Evolutionary conservation across 2,329 filamentous ascomycete genomes (phyloP), one percentile per base, ranked within the genome.

Genomic region (Sporothrix inflata): DNA sequence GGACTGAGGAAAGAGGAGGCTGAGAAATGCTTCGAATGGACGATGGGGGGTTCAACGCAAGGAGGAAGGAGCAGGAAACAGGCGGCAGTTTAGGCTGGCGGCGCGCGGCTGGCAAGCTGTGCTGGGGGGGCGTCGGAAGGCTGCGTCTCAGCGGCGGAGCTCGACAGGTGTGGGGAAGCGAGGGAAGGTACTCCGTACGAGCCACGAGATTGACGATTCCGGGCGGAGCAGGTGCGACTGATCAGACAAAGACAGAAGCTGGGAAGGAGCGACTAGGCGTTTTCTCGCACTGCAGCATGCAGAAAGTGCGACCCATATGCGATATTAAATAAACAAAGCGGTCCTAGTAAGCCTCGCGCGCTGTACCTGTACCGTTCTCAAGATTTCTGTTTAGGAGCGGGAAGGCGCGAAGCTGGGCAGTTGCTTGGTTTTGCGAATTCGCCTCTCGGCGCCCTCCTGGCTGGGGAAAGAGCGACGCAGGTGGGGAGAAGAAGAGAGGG

Each of bases 391-490:
- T 66, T 49, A 63, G 55, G 40, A 40, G 55, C 69, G 69, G 69
- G 69, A 63, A 51, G 45, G 69, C 16, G 45, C 69, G 69, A 70
- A 63, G 55, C 69, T 63, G 69, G 68, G 42, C 21, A 24, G 38
- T 45, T 61, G 57, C 57, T 61, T 61, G 57, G 30, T 40, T 40
- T 40, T 30, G 40, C 40, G 63, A 49, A 66, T 66, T 66, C 14
- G 63, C 63, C 63, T 66, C 63, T 66, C 14, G 63, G 63, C 63
- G 63, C 63, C 63, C 63, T 66, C 63, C 63, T 66, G 27, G 38
- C 34, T 12, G 40, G 34, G 51, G 51, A 30, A 57, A 70, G 51
- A 49, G 60, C 60, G 34, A 63, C 19, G 19, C 19, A 8, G 38
- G 38, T 38, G 9, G 34, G n/a, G 30, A 21, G 11, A 24, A 63